phyloP scores from a whole-genome alignment of 768 basidiomycete genomes.

The Hydnomerulius pinastri region DNA sequence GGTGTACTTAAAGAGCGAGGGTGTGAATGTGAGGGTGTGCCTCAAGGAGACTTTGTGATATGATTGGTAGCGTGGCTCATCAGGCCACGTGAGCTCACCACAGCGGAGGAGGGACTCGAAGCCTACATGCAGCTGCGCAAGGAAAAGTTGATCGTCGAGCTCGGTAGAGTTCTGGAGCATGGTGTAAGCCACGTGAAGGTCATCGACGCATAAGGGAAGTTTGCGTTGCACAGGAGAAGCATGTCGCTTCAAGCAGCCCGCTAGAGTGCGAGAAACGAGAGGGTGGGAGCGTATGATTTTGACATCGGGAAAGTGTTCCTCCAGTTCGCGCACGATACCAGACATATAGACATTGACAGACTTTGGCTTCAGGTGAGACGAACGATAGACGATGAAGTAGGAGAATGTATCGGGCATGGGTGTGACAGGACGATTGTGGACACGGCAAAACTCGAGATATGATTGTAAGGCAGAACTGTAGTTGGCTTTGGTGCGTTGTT shows the following conservation, averaged over 20 bases:
- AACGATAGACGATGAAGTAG: constrained; percentile 39
- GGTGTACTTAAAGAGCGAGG: constrained; percentile 13
- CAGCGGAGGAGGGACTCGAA: constrained; percentile 30
- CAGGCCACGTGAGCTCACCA: constrained; percentile 30
- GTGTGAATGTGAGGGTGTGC: constrained; percentile 1
- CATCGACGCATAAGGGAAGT: constrained; percentile 18
- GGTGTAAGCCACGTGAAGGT: constrained; percentile 13
- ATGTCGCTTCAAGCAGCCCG: constrained; percentile 29
- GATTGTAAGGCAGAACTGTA: background rate
- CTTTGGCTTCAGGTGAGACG: constrained; percentile 35
- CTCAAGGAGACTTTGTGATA: constrained; percentile 21
- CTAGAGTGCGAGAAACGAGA: constrained; percentile 31
- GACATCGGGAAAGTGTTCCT: constrained; percentile 31
- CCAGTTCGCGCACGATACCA: constrained; percentile 35
- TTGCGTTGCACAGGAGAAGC: constrained; percentile 19
- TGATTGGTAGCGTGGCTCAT: constrained; percentile 4
- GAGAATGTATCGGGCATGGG: constrained; percentile 32
- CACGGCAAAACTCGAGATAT: background rate
- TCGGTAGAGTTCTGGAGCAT: constrained; percentile 28
- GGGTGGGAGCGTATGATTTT: constrained; percentile 1
- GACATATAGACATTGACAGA: constrained; percentile 40
- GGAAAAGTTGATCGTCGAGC: constrained; percentile 30
- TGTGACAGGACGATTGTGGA: background rate
- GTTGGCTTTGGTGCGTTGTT: background rate
- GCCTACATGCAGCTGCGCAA: constrained; percentile 24